Base-by-base conservation (phyloP, 805 yeast species). In the Yamadazyma laniorum region DNA sequence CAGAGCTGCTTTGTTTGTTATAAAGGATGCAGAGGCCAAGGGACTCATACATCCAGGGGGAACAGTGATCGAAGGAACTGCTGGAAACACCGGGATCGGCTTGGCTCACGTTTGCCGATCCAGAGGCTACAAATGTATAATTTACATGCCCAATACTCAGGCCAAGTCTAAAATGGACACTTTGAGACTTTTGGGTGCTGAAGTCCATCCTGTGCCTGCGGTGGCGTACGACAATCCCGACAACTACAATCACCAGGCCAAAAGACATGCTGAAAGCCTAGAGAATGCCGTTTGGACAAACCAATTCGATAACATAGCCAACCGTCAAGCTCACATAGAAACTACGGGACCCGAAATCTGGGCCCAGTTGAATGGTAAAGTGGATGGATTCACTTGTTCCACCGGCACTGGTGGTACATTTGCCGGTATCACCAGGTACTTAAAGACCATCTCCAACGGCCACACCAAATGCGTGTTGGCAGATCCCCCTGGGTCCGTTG, bases 61-160 rank as follows among this genome's bases (percentile, higher is more conserved):
- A 23, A 88, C 95, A 2, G 77, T 88, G 21, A 90, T 88, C 13
- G 96, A 88, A 61, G 95, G 95, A 6, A 87, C 96, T 9, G 96
- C 96, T 3, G 96, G 96, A 22, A 88, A 88, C 64, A 88, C 96
- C n/a, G 96, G 96, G 13, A 88, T 88, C 49, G 96, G 96, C 1
- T 66, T 88, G 39, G 96, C 95, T 5, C 80, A 75, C 52, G 78
- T 82, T 31, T 85, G 95, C 56, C 70, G 95, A 25, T 75, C 90
- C 33, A 77, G 82, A 50, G 95, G 95, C 21, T 88, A 88, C 70
- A 77, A 82, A 40, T 80, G 93, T 58, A 80, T 88, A 34, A 84
- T 88, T 42, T 88, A 86, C 68, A 87, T 88, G 89, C 96, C 96
- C 42, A 79, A 88, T 61, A 86, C 95, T 2, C 95, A 87, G 60